phyloP scores from a whole-genome alignment of 2,329 filamentous ascomycete genomes.

The Chalaropsis thielavioides region DNA sequence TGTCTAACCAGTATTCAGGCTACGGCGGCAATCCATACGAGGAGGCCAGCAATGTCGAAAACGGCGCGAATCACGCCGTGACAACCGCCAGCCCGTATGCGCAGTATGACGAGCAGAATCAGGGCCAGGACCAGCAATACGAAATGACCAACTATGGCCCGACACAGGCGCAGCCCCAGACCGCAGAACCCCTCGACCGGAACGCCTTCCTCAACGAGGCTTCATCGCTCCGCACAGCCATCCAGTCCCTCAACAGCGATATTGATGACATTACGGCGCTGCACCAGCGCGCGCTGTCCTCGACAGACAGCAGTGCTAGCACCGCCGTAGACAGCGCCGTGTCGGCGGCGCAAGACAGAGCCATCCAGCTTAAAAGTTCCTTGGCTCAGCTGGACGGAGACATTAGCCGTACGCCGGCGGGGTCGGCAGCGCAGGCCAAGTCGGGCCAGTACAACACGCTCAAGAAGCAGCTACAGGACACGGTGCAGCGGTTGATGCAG shows the following conservation, averaged over 20 bases:
- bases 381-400: conserved; percentile 64
- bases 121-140: conserved; percentile 26
- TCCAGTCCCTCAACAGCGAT: conserved; percentile 49
- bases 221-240: conserved; percentile 50
- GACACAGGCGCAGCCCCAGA: conserved; percentile 22
- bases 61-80: not conserved
- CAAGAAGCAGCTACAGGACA: conserved; percentile 57
- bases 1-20: conserved; percentile 35
- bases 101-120: conserved; percentile 21
- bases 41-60: conserved; percentile 34
- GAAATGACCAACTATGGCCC: conserved; percentile 40
- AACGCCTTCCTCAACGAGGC: conserved; percentile 56
- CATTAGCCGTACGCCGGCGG: conserved; percentile 25
- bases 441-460: conserved; percentile 53
- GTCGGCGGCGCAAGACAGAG: conserved; percentile 55
- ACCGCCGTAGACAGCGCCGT: conserved; percentile 53
- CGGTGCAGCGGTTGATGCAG: conserved; percentile 54
- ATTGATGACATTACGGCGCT: conserved; percentile 53
- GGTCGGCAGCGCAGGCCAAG: conserved; percentile 51
- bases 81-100: not conserved
- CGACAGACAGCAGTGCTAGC: conserved; percentile 38
- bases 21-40: conserved; percentile 54
- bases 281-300: conserved; percentile 57
- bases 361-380: conserved; percentile 62
- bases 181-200: conserved; percentile 35